Percentiles rank a stretch among this genome's conserved stretches.
Conservation (phyloP, 73 alveolate genomes). For the Tetrahymena elliotti region DNA sequence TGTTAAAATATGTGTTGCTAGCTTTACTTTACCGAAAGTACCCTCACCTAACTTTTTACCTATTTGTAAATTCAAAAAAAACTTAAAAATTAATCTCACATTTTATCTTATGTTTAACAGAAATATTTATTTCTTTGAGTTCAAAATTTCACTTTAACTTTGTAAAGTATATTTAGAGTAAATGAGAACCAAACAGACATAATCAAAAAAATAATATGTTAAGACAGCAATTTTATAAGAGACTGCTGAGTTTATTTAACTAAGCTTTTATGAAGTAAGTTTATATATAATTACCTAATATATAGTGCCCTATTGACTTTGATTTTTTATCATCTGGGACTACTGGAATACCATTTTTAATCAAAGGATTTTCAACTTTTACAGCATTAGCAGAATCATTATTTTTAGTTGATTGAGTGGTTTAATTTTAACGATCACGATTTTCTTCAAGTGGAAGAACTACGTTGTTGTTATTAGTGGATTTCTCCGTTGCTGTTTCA, state of each 20-base stretch:
- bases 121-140: neutral
- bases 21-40: slow-evolving; percentile 67
- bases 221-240: neutral
- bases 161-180: neutral
- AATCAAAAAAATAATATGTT: neutral
- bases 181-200: neutral
- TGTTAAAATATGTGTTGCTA: slow-evolving; percentile 63
- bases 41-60: slow-evolving; percentile 65
- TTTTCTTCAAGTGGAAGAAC: neutral
- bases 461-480: neutral
- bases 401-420: neutral
- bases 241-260: neutral
- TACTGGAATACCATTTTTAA: neutral
- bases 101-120: neutral
- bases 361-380: neutral
- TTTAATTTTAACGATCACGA: neutral
- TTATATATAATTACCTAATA: neutral
- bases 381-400: neutral
- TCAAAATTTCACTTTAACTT: neutral
- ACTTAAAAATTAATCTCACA: neutral
- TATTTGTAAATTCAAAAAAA: neutral
- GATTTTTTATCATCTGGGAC: neutral
- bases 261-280: too few species aligned
- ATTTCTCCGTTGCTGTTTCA: neutral
- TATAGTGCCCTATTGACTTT: neutral